Evolutionary conservation across 1,284 basidiomycete species (phyloP).

Genomic region (Puccinia brachypodii): DNA sequence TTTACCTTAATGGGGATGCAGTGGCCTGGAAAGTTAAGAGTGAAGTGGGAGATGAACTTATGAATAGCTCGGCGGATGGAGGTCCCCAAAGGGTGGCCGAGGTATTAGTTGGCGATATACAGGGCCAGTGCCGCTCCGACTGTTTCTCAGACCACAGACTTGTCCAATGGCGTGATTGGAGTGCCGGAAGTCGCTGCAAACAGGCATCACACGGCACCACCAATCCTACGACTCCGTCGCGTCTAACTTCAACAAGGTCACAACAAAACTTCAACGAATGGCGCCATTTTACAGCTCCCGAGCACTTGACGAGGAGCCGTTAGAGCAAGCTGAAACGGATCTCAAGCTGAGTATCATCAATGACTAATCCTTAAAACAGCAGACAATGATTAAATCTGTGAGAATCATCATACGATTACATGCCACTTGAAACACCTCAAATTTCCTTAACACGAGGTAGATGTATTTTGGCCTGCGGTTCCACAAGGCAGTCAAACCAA

Average conservation of each 20-base stretch:
- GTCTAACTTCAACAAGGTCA: conserved; percentile 8
- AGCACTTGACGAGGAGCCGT: not conserved
- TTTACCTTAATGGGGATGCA: not conserved
- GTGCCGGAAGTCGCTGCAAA: not conserved
- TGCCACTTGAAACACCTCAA: conserved; percentile 1
- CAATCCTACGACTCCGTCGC: conserved; percentile 8
- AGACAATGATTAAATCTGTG: not conserved
- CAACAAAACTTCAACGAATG: conserved; percentile 9
- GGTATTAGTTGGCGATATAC: not conserved
- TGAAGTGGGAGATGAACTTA: not conserved
- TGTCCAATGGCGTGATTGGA: conserved; percentile 16
- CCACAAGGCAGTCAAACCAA: too few species aligned
- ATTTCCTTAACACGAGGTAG: not conserved
- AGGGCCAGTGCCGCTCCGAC: not conserved
- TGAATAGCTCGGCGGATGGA: not conserved
- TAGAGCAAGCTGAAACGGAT: conserved; percentile 4
- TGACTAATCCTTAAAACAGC: not conserved
- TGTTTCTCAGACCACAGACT: not conserved
- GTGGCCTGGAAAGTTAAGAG: not conserved
- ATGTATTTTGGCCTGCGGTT: not conserved
- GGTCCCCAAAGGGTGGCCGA: not conserved
- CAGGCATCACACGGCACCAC: not conserved
- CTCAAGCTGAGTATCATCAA: not conserved
- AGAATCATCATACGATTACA: not conserved
- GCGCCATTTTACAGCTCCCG: conserved; percentile 30